A percentile compares a stretch with the other conserved stretches of the same genome.
Conservation (phyloP, 2,329 filamentous ascomycete genomes). For the Thermothelomyces thermophilus region DNA sequence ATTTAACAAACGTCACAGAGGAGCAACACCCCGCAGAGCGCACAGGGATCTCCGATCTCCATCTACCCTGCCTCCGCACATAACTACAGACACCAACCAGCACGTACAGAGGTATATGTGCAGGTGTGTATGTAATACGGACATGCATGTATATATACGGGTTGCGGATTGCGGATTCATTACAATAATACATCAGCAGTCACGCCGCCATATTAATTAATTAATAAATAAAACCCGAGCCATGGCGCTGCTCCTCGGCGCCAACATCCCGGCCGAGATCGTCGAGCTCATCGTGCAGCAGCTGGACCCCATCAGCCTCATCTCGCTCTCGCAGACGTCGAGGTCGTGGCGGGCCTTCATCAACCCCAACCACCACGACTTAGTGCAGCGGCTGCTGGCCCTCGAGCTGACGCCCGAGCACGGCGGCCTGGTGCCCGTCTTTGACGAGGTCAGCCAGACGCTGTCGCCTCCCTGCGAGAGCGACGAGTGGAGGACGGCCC, state of each 20-base stretch:
- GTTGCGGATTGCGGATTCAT: too few species aligned
- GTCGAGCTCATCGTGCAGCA: constrained; percentile 7
- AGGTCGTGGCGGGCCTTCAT: constrained; percentile 11
- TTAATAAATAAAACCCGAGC: too few species aligned
- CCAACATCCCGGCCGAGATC: constrained; percentile 10
- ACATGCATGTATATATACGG: too few species aligned
- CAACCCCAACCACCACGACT: constrained; percentile 14
- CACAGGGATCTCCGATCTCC: too few species aligned
- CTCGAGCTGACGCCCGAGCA: constrained; percentile 21
- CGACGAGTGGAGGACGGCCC: constrained; percentile 14
- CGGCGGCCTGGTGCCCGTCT: constrained; percentile 18
- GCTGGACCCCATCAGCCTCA: constrained; percentile 21
- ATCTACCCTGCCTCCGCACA: too few species aligned
- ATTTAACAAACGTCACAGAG: too few species aligned
- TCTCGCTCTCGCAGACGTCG: constrained; percentile 18
- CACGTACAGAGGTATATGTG: too few species aligned
- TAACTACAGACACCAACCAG: too few species aligned
- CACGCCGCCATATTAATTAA: too few species aligned
- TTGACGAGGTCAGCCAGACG: constrained; percentile 3
- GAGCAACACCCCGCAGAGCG: too few species aligned
- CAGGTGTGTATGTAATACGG: too few species aligned
- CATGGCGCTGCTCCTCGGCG: neutral
- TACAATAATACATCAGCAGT: too few species aligned
- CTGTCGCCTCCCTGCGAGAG: constrained; percentile 5
- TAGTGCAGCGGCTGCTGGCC: constrained; percentile 19